phyloP scores from a whole-genome alignment of 345 rosid genomes.

The Populus simonii region DNA sequence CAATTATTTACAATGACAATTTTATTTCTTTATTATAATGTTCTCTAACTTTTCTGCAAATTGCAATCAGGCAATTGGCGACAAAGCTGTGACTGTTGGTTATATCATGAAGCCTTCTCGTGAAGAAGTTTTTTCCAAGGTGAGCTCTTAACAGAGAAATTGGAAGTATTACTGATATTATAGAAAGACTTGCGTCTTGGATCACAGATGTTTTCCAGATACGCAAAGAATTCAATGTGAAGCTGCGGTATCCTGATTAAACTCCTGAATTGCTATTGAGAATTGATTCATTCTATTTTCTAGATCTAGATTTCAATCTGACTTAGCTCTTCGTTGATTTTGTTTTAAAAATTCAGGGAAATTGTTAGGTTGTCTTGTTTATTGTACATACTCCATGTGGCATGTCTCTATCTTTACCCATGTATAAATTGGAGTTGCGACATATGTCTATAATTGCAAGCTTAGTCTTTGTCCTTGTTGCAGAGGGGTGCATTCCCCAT shows the following conservation, averaged over 20 bases:
- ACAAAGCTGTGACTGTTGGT: slow-evolving; percentile 54
- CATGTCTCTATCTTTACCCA: not conserved
- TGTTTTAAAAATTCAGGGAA: not conserved
- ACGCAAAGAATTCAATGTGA: not conserved
- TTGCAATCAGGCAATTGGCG: slow-evolving; percentile 49
- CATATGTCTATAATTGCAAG: not conserved
- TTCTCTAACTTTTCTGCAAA: not conserved
- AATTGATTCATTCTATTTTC: not conserved
- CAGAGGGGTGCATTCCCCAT: slow-evolving; percentile 90
- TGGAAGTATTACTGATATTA: slow-evolving; percentile 1
- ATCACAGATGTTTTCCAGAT: not conserved
- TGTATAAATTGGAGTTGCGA: not conserved
- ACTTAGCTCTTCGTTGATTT: not conserved
- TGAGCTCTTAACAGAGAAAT: slow-evolving; percentile 24
- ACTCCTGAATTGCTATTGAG: not conserved
- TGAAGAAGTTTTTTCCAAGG: slow-evolving; percentile 84
- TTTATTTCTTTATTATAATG: not conserved
- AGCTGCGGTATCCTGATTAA: not conserved
- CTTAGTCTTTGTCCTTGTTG: slow-evolving; percentile 26
- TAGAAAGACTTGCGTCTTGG: not conserved
- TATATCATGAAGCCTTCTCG: slow-evolving; percentile 91
- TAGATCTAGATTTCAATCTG: not conserved
- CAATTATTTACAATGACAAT: not conserved
- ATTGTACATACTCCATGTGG: not conserved
- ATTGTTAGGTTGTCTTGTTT: not conserved